phyloP scores from a whole-genome alignment of 805 yeast genomes.

The Kuraishia ogatae region DNA sequence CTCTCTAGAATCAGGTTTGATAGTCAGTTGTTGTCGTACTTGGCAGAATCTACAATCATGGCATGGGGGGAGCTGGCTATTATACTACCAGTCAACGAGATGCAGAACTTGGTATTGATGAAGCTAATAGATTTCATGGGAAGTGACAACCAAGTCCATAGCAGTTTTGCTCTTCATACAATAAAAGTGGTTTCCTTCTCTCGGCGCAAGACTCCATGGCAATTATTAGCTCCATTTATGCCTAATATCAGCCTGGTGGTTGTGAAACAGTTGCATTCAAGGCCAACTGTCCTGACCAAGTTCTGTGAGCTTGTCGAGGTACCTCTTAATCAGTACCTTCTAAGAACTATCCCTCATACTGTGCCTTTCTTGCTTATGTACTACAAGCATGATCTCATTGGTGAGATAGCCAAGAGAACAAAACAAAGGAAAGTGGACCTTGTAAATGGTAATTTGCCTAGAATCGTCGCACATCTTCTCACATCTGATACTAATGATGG shows the following conservation, averaged over 20 bases:
- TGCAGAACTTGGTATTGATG: constrained; percentile 55
- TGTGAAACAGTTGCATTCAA: constrained; percentile 41
- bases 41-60: constrained; percentile 51
- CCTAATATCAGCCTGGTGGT: constrained; percentile 61
- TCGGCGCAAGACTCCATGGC: constrained; percentile 63
- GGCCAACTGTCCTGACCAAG: constrained; percentile 45
- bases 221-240: constrained; percentile 69
- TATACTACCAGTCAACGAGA: constrained; percentile 51
- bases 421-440: constrained; percentile 37
- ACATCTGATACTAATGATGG: constrained; percentile 38
- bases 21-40: constrained; percentile 20
- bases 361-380: constrained; percentile 69
- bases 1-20: constrained; percentile 33
- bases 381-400: constrained; percentile 53
- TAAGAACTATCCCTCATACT: constrained; percentile 62
- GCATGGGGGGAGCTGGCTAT: constrained; percentile 61
- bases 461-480: constrained; percentile 50
- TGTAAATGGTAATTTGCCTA: constrained; percentile 37
- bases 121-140: constrained; percentile 60
- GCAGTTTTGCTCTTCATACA: constrained; percentile 61
- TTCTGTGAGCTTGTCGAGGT: constrained; percentile 62
- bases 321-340: constrained; percentile 50
- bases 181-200: constrained; percentile 49
- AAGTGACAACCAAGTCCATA: constrained; percentile 54
- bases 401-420: constrained; percentile 48